Base-by-base conservation (phyloP, 2,329 filamentous ascomycete genomes). In the Drechslerella coelobrocha region DNA sequence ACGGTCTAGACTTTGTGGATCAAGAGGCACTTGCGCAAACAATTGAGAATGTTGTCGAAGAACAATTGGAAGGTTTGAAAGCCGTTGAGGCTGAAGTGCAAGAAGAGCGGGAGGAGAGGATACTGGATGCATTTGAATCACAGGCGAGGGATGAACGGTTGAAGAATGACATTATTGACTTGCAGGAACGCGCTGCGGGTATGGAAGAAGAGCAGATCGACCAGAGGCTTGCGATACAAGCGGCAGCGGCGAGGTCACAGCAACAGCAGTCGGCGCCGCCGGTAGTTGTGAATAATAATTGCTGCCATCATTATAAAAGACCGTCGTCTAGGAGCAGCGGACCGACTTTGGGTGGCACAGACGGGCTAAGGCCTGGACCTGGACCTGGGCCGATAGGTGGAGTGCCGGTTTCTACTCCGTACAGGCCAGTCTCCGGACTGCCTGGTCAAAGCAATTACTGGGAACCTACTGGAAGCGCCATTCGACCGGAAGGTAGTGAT, bases 201-300 rank as follows among this genome's bases (percentile, higher is more conserved):
- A 17, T 68, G 41, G 63, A 68, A 27, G 34, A 61, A 14, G 63
- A 68, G 8, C 51, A 45, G 26, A 68, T 23, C 17, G 27, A 68
- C 26, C 43, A 48, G 21, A n/a, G 54, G 17, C 19, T 61, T 10
- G n/a, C n/a, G n/a, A n/a, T n/a, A n/a, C n/a, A n/a, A n/a, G n/a
- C 21, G 39, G 51, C 57, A 17, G 55, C 63, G 12, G 26, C 29
- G 7, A 27, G 41, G n/a, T n/a, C n/a, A n/a, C n/a, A n/a, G n/a
- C n/a, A n/a, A 8, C 31, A 48, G 31, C 31, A 29, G 8, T 43
- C 55, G 6, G 39, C 55, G 6, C 48, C 55, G 12, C 48, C 31
- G 2, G 63, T 68, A 14, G 39, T 61, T 21, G 48, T 61, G 12
- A 54, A 68, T n/a, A 60, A 68, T 41, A 61, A 6, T 17, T 68